Evolutionary conservation across 179 eudicot genomes (phyloP).

Genomic region (Silene noctiflora): DNA sequence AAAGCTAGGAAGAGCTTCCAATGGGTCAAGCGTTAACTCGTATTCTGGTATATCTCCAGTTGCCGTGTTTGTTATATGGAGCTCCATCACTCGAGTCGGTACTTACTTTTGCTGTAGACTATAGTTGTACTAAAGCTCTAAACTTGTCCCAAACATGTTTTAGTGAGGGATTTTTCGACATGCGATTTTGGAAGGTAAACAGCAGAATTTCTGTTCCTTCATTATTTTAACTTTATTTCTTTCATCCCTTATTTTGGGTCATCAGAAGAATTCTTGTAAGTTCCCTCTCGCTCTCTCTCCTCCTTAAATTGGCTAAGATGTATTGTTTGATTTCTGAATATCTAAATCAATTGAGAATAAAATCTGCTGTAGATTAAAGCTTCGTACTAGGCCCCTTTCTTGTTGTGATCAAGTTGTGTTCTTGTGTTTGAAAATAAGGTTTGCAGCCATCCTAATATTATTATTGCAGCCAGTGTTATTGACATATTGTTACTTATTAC

Average conservation of each 20-base stretch:
- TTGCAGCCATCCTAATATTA: background rate
- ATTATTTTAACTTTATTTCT: background rate
- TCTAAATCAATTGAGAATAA: too few species aligned
- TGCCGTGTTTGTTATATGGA: conserved; percentile 8
- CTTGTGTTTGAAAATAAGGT: background rate
- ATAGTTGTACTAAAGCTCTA: background rate
- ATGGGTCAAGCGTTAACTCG: conserved; percentile 70
- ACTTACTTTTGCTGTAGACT: conserved; percentile 1
- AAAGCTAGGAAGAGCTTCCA: conserved; percentile 83
- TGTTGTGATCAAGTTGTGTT: background rate
- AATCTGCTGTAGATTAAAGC: too few species aligned
- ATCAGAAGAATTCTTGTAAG: background rate
- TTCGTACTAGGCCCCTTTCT: too few species aligned
- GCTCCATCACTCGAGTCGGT: background rate
- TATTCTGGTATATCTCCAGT: conserved; percentile 3
- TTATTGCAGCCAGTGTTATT: too few species aligned
- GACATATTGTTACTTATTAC: too few species aligned
- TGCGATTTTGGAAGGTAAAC: conserved; percentile 8
- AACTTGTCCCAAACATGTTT: conserved; percentile 5
- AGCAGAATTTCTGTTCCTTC: background rate
- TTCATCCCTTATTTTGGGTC: background rate
- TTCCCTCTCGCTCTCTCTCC: too few species aligned
- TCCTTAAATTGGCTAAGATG: too few species aligned
- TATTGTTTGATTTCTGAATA: too few species aligned
- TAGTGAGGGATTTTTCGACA: background rate